Conservation (phyloP, 371 early-diverging fungal genomes). For the Rhizopus sp. region DNA sequence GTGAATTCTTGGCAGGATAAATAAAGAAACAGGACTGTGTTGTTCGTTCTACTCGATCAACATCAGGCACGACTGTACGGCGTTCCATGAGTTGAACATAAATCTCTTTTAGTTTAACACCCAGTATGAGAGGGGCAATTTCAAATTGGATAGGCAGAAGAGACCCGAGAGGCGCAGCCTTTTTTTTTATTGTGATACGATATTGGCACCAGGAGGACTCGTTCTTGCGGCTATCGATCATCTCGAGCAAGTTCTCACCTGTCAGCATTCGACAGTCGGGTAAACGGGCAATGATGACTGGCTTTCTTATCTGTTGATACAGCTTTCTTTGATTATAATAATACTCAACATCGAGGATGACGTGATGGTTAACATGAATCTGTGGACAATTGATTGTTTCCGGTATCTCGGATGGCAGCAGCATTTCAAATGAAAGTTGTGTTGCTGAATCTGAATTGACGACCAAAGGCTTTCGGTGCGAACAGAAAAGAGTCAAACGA, state of each 20-base stretch:
- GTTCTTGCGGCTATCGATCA: slow-evolving; percentile 24
- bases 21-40: slow-evolving; percentile 18
- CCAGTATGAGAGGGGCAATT: slow-evolving; percentile 16
- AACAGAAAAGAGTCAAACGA: neutral
- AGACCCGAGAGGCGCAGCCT: slow-evolving; percentile 17
- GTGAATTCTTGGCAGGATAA: slow-evolving; percentile 8
- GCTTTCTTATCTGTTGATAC: slow-evolving; percentile 12
- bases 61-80: slow-evolving; percentile 8
- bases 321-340: slow-evolving; percentile 1
- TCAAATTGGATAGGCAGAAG: slow-evolving; percentile 23
- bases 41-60: neutral
- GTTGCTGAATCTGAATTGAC: neutral
- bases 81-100: slow-evolving; percentile 25
- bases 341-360: slow-evolving; percentile 10
- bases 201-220: slow-evolving; percentile 27
- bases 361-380: slow-evolving; percentile 18
- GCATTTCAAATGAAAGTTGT: slow-evolving; percentile 33
- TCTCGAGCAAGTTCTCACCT: slow-evolving; percentile 14
- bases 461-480: neutral
- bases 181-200: slow-evolving; percentile 27
- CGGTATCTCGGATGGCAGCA: slow-evolving; percentile 24
- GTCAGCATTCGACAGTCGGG: slow-evolving; percentile 18
- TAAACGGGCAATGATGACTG: slow-evolving; percentile 20
- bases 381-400: slow-evolving; percentile 24
- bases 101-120: slow-evolving; percentile 23